Evolutionary conservation across 2,329 filamentous ascomycete genomes (phyloP), one percentile per base, ranked within the genome.

Genomic region (Didymella keratinophila): DNA sequence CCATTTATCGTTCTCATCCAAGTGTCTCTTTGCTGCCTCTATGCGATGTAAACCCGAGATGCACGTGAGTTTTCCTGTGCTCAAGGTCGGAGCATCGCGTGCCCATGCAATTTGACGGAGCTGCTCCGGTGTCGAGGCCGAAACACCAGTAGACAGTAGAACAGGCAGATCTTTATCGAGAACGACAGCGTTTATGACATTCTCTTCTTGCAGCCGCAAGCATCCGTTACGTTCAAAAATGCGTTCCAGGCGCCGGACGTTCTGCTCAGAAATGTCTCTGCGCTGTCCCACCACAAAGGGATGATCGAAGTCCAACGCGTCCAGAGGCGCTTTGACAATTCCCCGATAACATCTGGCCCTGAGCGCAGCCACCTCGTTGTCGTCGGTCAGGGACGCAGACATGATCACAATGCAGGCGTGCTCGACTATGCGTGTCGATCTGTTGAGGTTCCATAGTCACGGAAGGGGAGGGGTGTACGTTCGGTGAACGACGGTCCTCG

Each of bases 1-100:
- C 66, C 39, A 71, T 50, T 62, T 65, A 45, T 70, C 41, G 36
- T 70, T 71, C 14, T 62, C 20, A 39, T 70, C 52, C 3, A 71
- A 50, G 20, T 62, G 58, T 8, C 27, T 6, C 42, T 58, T 48
- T 30, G 54, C 65, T 8, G 61, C 65, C 20, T 62, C 27, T 12
- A 66, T 59, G 11, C 56, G 52, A 43, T 71, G 45, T 21, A 68
- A 48, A 2, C 65, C 57, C 27, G 51, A 58, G 12, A 70, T 56
- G 18, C 59, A 70, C 28, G 63, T 39, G 1, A 71, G 48, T 14
- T 61, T 49, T 14, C 49, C 16, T 12, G 64, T 23, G 27, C 61
- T 11, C 4, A 69, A 59, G 10, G 44, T 3, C 1, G 59, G 66
- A 28, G 60, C 41, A 37, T 69, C 50, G 25, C 57, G 25, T 41